Base-by-base conservation (phyloP, 1,284 basidiomycete genomes). In the Ganoderma meredithae region DNA sequence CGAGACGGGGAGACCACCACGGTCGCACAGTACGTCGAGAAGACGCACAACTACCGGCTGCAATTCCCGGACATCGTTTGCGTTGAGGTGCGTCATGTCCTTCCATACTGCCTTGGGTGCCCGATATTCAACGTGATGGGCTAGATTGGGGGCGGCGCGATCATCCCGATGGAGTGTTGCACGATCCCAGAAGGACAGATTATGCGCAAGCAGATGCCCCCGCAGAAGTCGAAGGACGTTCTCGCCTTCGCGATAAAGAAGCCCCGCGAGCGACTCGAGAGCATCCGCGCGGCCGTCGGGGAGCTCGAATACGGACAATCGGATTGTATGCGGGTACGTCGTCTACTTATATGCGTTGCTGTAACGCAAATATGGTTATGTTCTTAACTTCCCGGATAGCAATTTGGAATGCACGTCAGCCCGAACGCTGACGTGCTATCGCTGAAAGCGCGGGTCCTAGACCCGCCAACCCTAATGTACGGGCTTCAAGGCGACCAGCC, bases 231-330 rank as follows among this genome's bases (percentile, higher is more conserved):
- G 0, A 87, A 84, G 66, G 84, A 87, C 9, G 88, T 93, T 8
- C 82, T 93, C 1, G 84, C 86, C 0, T 94, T 94, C 74, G 88
- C 92, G 0, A 93, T 92, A 0, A 91, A 90, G 79, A 83, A 77
- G 65, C 91, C 91, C 0, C 71, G 76, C 1, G 88, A 90, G 1
- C 86, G 91, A 19, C 78, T 92, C 1, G 76, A 77, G 15, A 89
- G 86, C 69, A 93, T 93, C 60, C 76, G 69, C 13, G 81, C 82
- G 27, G 91, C 90, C 2, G 80, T 91, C 39, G 80, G 77, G 63
- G 89, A 90, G 73, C 81, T 94, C 60, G 81, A 84, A 36, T 93
- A 92, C 72, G 88, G 89, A 0, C 86, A 90, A 77, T 93, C 91
- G 0, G 87, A 92, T 78, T 94, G 92, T 72, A 85, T 94, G 36